Conservation (phyloP, 768 basidiomycete species). For the Kwoniella europaea region DNA sequence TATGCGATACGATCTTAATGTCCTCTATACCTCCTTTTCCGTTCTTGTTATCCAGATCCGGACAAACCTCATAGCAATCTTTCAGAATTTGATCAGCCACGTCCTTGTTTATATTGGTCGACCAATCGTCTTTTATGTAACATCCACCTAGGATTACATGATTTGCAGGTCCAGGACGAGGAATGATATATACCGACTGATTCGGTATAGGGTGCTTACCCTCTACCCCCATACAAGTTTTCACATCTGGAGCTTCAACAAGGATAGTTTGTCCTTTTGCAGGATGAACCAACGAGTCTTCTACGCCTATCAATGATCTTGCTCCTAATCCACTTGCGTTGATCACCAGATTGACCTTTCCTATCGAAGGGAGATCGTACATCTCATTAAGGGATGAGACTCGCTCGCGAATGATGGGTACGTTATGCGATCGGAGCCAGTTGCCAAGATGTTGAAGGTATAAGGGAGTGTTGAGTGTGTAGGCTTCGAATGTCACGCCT, state of each 20-base stretch:
- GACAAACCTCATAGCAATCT: constrained; percentile 59
- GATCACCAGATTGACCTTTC: constrained; percentile 61
- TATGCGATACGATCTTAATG: constrained; percentile 64
- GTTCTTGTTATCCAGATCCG: constrained; percentile 59
- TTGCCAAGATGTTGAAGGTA: constrained; percentile 65
- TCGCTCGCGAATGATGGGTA: constrained; percentile 61
- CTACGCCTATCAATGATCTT: constrained; percentile 76
- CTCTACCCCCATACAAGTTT: constrained; percentile 39
- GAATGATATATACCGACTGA: constrained; percentile 66
- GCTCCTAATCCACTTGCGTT: constrained; percentile 71
- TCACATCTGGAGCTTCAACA: constrained; percentile 71
- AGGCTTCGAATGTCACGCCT: constrained; percentile 63
- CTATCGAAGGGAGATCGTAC: constrained; percentile 58
- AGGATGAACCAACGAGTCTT: constrained; percentile 73
- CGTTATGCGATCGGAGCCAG: constrained; percentile 60
- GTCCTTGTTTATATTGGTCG: constrained; percentile 63
- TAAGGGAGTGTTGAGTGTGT: constrained; percentile 64
- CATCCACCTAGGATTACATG: constrained; percentile 67
- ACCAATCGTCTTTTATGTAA: constrained; percentile 61
- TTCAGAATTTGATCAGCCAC: constrained; percentile 62
- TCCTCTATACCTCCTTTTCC: constrained; percentile 53
- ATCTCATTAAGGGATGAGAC: constrained; percentile 64
- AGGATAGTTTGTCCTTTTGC: constrained; percentile 84
- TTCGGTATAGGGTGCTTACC: not conserved
- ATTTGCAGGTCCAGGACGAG: constrained; percentile 62